Percentiles rank a stretch among this genome's conserved stretches.
Evolutionary conservation across 2,329 filamentous ascomycete genomes (phyloP).

Genomic region (Pseudocercospora fijiensis): DNA sequence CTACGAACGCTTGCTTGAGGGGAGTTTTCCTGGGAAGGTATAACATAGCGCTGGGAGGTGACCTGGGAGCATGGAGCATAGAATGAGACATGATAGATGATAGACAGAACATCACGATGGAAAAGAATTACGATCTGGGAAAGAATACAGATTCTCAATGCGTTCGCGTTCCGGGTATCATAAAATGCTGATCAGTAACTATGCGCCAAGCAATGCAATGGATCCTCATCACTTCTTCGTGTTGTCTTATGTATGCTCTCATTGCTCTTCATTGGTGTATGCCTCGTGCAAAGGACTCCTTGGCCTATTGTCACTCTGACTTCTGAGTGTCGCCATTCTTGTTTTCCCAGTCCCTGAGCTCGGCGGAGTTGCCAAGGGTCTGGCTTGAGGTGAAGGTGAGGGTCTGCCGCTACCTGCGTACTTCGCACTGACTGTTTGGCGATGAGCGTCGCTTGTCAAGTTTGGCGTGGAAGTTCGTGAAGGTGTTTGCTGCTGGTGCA

Average conservation of each 20-base stretch:
- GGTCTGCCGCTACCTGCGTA: constrained; percentile 11
- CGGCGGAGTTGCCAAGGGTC: constrained; percentile 20
- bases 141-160: background rate
- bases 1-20: background rate
- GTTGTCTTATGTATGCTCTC: background rate
- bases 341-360: constrained; percentile 21
- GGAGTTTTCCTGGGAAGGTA: background rate
- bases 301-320: constrained; percentile 24
- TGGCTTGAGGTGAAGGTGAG: constrained; percentile 5
- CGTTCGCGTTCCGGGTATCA: constrained; percentile 8
- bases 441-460: constrained; percentile 22
- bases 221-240: background rate
- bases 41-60: background rate
- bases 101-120: background rate
- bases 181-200: background rate
- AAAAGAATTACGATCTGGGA: background rate
- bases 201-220: constrained; percentile 6
- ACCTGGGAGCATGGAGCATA: background rate
- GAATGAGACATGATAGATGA: background rate
- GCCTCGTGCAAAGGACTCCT: constrained; percentile 27
- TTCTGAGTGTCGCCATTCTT: constrained; percentile 18
- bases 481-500: constrained; percentile 30
- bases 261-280: constrained; percentile 7
- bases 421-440: constrained; percentile 17
- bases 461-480: constrained; percentile 27